Evolutionary conservation across 2,329 filamentous ascomycete species (phyloP).

Genomic region (Cladophialophora chaetospira): DNA sequence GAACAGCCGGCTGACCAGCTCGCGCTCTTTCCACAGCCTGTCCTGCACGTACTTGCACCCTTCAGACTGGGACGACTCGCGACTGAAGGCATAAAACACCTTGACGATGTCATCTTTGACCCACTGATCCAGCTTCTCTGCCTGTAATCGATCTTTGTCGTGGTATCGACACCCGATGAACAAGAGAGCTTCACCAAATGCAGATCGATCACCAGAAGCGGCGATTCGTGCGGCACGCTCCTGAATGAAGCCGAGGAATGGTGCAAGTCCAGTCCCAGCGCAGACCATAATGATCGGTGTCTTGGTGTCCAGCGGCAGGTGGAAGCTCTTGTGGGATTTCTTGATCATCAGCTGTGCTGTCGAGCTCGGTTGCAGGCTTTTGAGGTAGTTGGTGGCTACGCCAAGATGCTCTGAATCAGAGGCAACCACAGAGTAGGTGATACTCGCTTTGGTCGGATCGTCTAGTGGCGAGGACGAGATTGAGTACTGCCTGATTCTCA

Average conservation of each 20-base stretch:
- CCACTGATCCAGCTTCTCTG: constrained; percentile 55
- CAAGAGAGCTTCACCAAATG: constrained; percentile 39
- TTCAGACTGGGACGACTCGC: constrained; percentile 45
- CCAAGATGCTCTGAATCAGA: constrained; percentile 52
- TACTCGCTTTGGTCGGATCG: constrained; percentile 58
- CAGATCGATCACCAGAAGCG: constrained; percentile 25
- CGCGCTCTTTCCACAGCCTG: constrained; percentile 50
- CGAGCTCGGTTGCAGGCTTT: constrained; percentile 42
- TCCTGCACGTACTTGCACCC: constrained; percentile 59
- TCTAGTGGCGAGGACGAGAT: constrained; percentile 73
- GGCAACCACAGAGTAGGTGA: constrained; percentile 70
- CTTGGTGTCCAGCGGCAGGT: constrained; percentile 38
- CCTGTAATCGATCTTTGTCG: constrained; percentile 42
- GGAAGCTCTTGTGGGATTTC: constrained; percentile 42
- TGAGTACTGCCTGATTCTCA: constrained; percentile 77
- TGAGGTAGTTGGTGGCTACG: constrained; percentile 64
- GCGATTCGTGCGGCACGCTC: constrained; percentile 53
- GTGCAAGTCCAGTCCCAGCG: constrained; percentile 58
- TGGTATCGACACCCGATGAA: constrained; percentile 42
- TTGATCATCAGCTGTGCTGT: constrained; percentile 40
- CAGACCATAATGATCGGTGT: constrained; percentile 45
- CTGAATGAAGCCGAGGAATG: constrained; percentile 65
- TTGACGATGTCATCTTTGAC: constrained; percentile 61
- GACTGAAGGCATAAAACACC: constrained; percentile 63
- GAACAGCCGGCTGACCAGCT: constrained; percentile 50